Percentiles rank a stretch among this genome's conserved stretches.
These are phyloP conservation scores for Ilex aquifolium DNA, from an alignment of 257 asterid genomes.

Conservation along the genomic window DNA sequence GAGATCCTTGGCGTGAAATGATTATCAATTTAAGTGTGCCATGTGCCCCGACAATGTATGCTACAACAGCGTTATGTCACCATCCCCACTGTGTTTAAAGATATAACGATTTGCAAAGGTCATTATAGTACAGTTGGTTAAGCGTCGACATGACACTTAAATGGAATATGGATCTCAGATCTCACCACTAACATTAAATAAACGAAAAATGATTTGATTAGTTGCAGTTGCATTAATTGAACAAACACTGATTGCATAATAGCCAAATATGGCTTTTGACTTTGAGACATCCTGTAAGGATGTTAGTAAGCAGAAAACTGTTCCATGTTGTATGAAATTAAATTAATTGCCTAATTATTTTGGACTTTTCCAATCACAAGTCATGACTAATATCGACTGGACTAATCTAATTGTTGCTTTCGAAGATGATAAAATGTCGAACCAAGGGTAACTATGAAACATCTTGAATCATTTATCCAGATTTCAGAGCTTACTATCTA, in stretches of 20 bases:
- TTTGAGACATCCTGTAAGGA: constrained; percentile 7
- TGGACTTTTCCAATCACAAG: background rate
- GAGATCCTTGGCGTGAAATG: background rate
- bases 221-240: constrained; percentile 6
- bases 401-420: background rate
- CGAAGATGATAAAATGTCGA: too few relatives aligned
- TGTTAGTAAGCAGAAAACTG: constrained; percentile 15
- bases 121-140: too few relatives aligned
- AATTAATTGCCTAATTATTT: background rate
- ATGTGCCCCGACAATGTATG: background rate
- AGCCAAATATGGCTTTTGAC: constrained; percentile 15
- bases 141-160: too few relatives aligned
- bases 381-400: constrained; percentile 7
- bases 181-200: background rate
- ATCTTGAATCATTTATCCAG: too few relatives aligned
- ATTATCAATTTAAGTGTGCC: too few relatives aligned
- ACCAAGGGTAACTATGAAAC: too few relatives aligned
- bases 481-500: too few relatives aligned
- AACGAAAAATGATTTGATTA: constrained; percentile 14
- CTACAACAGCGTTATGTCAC: background rate
- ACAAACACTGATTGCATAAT: constrained; percentile 4
- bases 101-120: too few relatives aligned
- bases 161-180: too few relatives aligned
- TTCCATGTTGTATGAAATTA: background rate
- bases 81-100: background rate